phyloP scores from a whole-genome alignment of 441 rosid genomes.

The Omphalea diandra region DNA sequence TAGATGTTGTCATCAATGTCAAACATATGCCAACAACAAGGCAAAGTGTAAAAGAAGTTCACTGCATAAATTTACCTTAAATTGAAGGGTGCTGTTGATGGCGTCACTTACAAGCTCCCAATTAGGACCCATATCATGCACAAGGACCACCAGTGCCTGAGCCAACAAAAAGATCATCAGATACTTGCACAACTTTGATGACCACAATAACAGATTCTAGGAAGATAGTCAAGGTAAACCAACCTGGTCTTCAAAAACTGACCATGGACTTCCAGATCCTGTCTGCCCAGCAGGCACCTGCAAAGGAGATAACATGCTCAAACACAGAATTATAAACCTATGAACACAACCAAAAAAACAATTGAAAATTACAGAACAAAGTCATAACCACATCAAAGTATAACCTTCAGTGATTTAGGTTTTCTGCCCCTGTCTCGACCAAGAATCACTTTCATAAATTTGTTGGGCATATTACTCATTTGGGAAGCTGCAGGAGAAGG shows the following conservation, averaged over 20 bases:
- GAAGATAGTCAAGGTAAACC: conserved; percentile 19
- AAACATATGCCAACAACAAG: neutral
- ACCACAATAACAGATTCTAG: conserved; percentile 14
- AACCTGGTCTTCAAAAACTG: conserved; percentile 98
- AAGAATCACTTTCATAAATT: conserved; percentile 64
- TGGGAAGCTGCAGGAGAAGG: conserved; percentile 93
- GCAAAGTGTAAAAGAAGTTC: neutral
- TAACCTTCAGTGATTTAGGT: conserved; percentile 82
- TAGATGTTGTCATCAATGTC: neutral
- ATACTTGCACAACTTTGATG: conserved; percentile 15
- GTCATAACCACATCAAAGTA: conserved; percentile 12
- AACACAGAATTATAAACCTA: conserved; percentile 23
- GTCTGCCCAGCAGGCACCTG: conserved; percentile 80
- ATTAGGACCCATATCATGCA: conserved; percentile 99
- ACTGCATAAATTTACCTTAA: conserved; percentile 57
- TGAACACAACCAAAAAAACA: no score
- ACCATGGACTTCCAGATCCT: conserved; percentile 91
- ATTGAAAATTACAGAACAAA: conserved; percentile 19
- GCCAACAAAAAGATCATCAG: conserved; percentile 27
- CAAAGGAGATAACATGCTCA: conserved; percentile 31
- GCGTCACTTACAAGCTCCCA: conserved; percentile 99
- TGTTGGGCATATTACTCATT: conserved; percentile 94
- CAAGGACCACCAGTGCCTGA: conserved; percentile 99
- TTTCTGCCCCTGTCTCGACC: conserved; percentile 79
- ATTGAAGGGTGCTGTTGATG: conserved; percentile 82